A percentile compares a stretch with the other conserved stretches of the same genome.
Conservation (phyloP, 495 filamentous ascomycete species). For the Daldinia childiae region DNA sequence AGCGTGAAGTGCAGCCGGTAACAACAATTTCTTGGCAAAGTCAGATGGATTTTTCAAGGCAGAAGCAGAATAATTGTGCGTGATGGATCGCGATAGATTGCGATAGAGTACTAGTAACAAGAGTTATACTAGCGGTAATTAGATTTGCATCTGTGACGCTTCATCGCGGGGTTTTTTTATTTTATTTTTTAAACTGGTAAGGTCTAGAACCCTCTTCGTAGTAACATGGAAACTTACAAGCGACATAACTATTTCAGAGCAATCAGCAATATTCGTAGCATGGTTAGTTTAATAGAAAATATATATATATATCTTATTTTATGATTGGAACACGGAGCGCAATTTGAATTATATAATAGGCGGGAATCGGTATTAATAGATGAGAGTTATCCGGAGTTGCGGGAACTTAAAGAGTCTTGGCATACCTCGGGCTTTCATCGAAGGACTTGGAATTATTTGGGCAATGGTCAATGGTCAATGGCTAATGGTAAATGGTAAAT, state of each 20-base stretch:
- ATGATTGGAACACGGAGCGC: not conserved
- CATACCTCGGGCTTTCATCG: slow-evolving; percentile 16
- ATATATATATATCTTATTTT: not conserved
- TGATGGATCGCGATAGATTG: not conserved
- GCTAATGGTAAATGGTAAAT: not conserved
- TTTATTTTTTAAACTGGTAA: not conserved
- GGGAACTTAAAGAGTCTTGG: slow-evolving; percentile 29
- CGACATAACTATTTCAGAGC: not conserved
- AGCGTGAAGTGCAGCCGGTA: not conserved
- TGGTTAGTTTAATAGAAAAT: not conserved
- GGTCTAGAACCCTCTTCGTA: not conserved
- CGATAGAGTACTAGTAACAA: slow-evolving; percentile 1
- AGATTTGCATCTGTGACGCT: slow-evolving; percentile 26
- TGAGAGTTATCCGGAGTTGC: slow-evolving; percentile 36
- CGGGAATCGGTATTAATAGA: slow-evolving; percentile 20
- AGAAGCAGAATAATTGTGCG: not conserved
- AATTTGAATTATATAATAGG: slow-evolving; percentile 21
- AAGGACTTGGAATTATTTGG: slow-evolving; percentile 23
- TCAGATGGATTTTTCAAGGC: not conserved
- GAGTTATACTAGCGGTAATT: slow-evolving; percentile 19
- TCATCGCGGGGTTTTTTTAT: slow-evolving; percentile 15
- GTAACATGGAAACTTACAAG: not conserved
- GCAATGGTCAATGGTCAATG: slow-evolving; percentile 4
- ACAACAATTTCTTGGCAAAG: not conserved
- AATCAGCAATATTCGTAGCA: not conserved